Evolutionary conservation across 176 grass and related monocot species (phyloP).

Genomic region (Eleusine coracana): DNA sequence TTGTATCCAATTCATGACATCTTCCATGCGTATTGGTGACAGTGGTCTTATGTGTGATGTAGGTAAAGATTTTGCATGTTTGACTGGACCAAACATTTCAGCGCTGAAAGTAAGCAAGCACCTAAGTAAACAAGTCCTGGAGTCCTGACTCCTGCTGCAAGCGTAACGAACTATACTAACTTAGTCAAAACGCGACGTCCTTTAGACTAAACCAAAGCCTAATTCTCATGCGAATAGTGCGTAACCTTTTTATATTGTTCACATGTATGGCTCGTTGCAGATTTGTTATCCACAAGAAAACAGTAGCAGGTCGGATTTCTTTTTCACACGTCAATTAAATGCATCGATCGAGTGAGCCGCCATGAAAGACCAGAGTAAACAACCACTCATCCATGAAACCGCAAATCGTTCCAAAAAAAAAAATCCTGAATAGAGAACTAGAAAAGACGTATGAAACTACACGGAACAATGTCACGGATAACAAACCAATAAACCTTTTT

Average conservation of each 20-base stretch:
- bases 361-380: background rate
- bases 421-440: background rate
- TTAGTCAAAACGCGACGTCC: constrained; percentile 19
- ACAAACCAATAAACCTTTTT: background rate
- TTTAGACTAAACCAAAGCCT: constrained; percentile 19
- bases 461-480: background rate
- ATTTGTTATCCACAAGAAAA: background rate
- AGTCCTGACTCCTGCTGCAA: constrained; percentile 10
- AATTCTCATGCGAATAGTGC: background rate
- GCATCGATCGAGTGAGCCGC: background rate
- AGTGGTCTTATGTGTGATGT: constrained; percentile 29
- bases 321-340: background rate
- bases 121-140: background rate
- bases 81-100: constrained; percentile 24
- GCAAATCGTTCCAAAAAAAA: background rate
- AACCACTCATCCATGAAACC: background rate
- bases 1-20: background rate
- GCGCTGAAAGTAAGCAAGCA: background rate
- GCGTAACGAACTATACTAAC: constrained; percentile 5
- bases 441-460: background rate
- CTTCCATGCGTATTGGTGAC: background rate
- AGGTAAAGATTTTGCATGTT: constrained; percentile 18
- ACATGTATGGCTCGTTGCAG: background rate
- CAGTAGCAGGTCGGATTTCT: background rate
- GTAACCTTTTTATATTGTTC: background rate